phyloP scores from a whole-genome alignment of 1,284 basidiomycete genomes.

The Pseudozyma thailandica region DNA sequence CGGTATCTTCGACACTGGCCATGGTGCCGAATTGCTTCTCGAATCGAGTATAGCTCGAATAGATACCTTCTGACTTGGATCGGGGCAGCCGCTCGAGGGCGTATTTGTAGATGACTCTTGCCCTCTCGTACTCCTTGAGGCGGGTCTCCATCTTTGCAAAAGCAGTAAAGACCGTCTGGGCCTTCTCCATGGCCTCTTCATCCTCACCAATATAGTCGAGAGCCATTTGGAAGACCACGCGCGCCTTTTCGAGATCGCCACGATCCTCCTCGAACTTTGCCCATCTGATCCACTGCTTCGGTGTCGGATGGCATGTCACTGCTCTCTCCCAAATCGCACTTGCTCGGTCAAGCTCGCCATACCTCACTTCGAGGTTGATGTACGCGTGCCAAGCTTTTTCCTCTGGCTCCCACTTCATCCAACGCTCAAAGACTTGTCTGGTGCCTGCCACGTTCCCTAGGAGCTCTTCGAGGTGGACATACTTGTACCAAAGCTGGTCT shows the following conservation, averaged over 20 bases:
- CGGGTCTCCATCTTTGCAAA: constrained; percentile 99
- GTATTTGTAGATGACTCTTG: constrained; percentile 97
- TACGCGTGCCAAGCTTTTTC: constrained; percentile 99
- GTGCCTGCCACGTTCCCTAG: constrained; percentile 94
- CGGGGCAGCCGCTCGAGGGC: constrained; percentile 89
- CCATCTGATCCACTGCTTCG: constrained; percentile 94
- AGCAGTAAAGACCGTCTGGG: constrained; percentile 92
- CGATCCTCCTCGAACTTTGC: constrained; percentile 97
- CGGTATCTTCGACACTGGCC: constrained; percentile 87
- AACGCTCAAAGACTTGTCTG: constrained; percentile 95
- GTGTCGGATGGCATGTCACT: constrained; percentile 91
- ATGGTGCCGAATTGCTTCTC: constrained; percentile 97
- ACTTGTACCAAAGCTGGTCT: constrained; percentile 92
- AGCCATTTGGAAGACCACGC: constrained; percentile 96
- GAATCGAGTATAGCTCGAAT: constrained; percentile 92
- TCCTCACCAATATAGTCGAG: constrained; percentile 97
- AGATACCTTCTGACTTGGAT: constrained; percentile 85
- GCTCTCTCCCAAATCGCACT: constrained; percentile 93
- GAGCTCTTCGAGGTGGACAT: constrained; percentile 97
- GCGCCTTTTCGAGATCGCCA: constrained; percentile 79
- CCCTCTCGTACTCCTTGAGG: constrained; percentile 93
- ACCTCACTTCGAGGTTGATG: constrained; percentile 94
- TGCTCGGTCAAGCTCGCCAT: constrained; percentile 89
- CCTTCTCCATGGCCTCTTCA: constrained; percentile 95
- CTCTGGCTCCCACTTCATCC: constrained; percentile 99